A percentile compares a stretch with the other conserved stretches of the same genome.
These are phyloP conservation scores for Sphaerulina populicola DNA, from an alignment of 2,329 filamentous ascomycete genomes.

Conservation along the genomic window DNA sequence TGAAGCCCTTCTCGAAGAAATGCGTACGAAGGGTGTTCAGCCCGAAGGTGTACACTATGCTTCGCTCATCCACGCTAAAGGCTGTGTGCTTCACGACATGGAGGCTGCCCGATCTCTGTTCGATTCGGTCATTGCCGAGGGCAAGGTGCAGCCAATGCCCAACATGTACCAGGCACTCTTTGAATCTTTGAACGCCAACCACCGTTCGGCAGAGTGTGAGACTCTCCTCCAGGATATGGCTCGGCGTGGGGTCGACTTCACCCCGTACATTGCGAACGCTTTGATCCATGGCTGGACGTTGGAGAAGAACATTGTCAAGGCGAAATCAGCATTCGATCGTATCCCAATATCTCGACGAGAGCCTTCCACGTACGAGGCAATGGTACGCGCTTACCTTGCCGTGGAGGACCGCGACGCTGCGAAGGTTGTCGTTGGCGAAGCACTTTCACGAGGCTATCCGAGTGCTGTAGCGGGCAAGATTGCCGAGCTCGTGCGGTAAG, in stretches of 20 bases:
- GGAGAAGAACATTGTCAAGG: slow-evolving; percentile 70
- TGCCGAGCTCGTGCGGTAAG: slow-evolving; percentile 61
- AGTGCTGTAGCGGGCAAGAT: slow-evolving; percentile 89
- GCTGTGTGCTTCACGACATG: slow-evolving; percentile 89
- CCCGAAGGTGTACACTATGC: slow-evolving; percentile 94
- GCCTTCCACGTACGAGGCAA: slow-evolving; percentile 96
- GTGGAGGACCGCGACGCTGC: slow-evolving; percentile 72
- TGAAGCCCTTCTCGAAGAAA: slow-evolving; percentile 70
- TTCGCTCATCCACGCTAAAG: slow-evolving; percentile 88
- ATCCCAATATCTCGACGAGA: slow-evolving; percentile 73
- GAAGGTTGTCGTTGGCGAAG: slow-evolving; percentile 74
- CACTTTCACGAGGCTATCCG: slow-evolving; percentile 83
- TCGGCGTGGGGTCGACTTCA: slow-evolving; percentile 66
- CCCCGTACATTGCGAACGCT: slow-evolving; percentile 96
- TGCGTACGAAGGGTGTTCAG: slow-evolving; percentile 62
- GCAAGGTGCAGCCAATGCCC: slow-evolving; percentile 61
- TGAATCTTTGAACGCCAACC: slow-evolving; percentile 93
- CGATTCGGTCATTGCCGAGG: slow-evolving; percentile 64
- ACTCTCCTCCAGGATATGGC: slow-evolving; percentile 68
- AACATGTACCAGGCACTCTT: slow-evolving; percentile 96
- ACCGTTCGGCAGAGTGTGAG: slow-evolving; percentile 64
- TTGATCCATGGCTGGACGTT: slow-evolving; percentile 94
- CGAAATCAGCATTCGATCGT: slow-evolving; percentile 68
- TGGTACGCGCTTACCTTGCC: slow-evolving; percentile 87
- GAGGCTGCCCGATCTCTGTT: slow-evolving; percentile 73